Evolutionary conservation across 768 basidiomycete genomes (phyloP).

Genomic region (Melanogaster broomeanus): DNA sequence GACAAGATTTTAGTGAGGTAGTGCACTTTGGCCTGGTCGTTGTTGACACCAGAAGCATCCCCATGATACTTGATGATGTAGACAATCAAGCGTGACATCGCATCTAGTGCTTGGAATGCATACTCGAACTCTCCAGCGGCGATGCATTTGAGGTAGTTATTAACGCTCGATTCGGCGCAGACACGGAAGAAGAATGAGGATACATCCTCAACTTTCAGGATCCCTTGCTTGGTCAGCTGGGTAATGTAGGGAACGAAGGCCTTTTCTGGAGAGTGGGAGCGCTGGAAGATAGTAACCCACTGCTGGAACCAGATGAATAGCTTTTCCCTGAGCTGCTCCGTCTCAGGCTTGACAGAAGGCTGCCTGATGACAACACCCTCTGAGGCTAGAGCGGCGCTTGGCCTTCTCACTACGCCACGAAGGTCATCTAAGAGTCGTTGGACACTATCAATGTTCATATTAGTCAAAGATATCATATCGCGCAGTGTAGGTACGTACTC

Average conservation of each 20-base stretch:
- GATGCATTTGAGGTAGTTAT: constrained; percentile 77
- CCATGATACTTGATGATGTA: constrained; percentile 99
- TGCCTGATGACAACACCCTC: constrained; percentile 43
- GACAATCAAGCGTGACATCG: constrained; percentile 91
- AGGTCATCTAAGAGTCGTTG: constrained; percentile 80
- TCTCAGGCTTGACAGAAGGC: constrained; percentile 64
- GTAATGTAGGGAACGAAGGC: constrained; percentile 96
- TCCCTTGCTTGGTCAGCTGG: constrained; percentile 95
- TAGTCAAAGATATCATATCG: background rate
- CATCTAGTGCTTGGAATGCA: constrained; percentile 92
- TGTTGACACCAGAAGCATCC: constrained; percentile 89
- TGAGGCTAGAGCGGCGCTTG: constrained; percentile 38
- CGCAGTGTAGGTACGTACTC: constrained; percentile 55
- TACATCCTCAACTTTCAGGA: constrained; percentile 92
- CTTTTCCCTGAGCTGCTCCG: constrained; percentile 73
- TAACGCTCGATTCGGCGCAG: constrained; percentile 92
- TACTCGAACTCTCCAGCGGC: constrained; percentile 71
- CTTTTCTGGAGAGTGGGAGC: constrained; percentile 88
- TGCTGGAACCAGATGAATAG: constrained; percentile 85
- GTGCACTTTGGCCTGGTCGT: constrained; percentile 93
- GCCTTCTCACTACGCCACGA: constrained; percentile 58
- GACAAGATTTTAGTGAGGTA: constrained; percentile 97
- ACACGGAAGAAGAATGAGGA: constrained; percentile 99
- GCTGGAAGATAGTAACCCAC: constrained; percentile 95
- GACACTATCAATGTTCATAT: constrained; percentile 47